Base-by-base conservation (phyloP, 768 basidiomycete species). In the Boletus tomentosulus region DNA sequence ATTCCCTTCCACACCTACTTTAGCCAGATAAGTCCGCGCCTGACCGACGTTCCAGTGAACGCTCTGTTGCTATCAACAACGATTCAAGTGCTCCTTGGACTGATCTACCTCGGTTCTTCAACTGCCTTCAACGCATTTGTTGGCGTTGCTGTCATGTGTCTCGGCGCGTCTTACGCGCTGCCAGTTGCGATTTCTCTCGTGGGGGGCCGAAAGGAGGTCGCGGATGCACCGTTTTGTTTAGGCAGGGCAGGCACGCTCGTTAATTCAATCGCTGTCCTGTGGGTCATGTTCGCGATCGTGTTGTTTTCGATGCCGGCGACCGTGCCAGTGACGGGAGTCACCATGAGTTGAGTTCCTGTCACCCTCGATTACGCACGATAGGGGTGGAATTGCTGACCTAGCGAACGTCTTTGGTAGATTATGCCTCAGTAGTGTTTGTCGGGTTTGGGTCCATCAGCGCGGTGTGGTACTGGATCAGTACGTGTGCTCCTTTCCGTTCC, bases 41-140 rank as follows among this genome's bases (percentile, higher is more conserved):
- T 72, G 9, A 62, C 70, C 28, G 79, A 78, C 57, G 76, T 85
- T 5, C 85, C 85, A 0, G 69, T 84, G 39, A 80, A 84, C 58
- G 83, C 84, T 0, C 76, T 85, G 54, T 58, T 85, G 9, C 76
- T 87, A 8, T 83, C 83, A 12, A 82, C 83, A 3, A 52, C 60
- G 4, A 76, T 86, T 38, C 82, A 85, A 47, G 72, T 84, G 1
- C 69, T 85, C 28, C 74, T 86, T 49, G 85, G 83, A 3, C 71
- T 86, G 24, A 80, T 86, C 57, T 82, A 79, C 59, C 79, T 87
- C 22, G 85, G 78, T 12, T 82, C 80, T 0, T 78, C 74, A 44
- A 78, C 81, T 1, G 85, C 83, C 2, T 86, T 86, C 66, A 85
- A 84, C 54, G 85, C 83, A 3, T 86, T 87, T 57, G 78, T 82